These are phyloP conservation scores for Xylaria sp. DNA, from an alignment of 2,329 filamentous ascomycete genomes.

Conservation along the genomic window DNA sequence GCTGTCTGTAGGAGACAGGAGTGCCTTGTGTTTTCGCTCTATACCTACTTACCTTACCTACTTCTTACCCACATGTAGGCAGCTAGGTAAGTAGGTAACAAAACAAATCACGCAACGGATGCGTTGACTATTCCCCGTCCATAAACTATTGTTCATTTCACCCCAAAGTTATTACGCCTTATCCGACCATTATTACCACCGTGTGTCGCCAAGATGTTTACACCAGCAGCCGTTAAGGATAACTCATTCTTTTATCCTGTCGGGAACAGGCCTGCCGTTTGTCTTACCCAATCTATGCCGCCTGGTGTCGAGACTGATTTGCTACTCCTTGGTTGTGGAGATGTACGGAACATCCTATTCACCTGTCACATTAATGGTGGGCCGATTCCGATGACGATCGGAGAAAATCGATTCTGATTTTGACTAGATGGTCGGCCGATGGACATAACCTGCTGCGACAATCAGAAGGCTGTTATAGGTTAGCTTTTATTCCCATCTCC, in stretches of 20 bases:
- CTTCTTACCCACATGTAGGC: too few species aligned
- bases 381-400: conserved; percentile 43
- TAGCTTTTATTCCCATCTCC: conserved; percentile 31
- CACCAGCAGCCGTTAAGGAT: conserved; percentile 16
- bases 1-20: too few species aligned
- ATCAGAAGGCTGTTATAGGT: conserved; percentile 64
- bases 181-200: not conserved
- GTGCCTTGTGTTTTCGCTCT: too few species aligned
- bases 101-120: too few species aligned
- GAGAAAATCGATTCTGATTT: conserved; percentile 31
- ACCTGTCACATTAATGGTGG: conserved; percentile 58
- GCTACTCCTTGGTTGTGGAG: conserved; percentile 66
- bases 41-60: too few species aligned
- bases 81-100: too few species aligned
- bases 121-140: too few species aligned
- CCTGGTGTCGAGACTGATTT: conserved; percentile 46
- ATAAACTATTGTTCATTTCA: too few species aligned
- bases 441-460: conserved; percentile 68
- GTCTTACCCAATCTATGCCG: conserved; percentile 36
- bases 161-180: not conserved
- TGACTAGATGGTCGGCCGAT: conserved; percentile 53
- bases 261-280: conserved; percentile 38
- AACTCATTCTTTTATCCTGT: conserved; percentile 35
- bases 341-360: conserved; percentile 67
- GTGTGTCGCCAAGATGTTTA: conserved; percentile 28